Conservation (phyloP, 202 grass and related monocot species). For the Schoenoplectus tabernaemontani region DNA sequence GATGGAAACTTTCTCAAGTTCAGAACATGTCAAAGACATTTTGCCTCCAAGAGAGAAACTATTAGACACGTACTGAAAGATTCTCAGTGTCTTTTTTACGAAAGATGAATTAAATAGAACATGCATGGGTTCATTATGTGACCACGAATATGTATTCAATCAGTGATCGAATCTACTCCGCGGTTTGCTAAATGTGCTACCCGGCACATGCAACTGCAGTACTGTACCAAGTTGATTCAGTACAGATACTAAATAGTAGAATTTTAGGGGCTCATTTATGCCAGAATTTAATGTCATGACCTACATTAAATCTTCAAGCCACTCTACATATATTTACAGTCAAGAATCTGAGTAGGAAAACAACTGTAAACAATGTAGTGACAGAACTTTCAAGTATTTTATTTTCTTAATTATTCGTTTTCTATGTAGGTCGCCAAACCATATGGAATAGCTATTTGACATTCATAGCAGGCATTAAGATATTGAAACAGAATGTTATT, state of each 20-base stretch:
- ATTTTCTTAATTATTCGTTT: background rate
- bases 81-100: conserved; percentile 14
- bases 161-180: background rate
- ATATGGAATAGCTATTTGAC: background rate
- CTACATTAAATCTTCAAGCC: background rate
- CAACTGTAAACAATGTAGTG: background rate
- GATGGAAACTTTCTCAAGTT: conserved; percentile 39
- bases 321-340: background rate
- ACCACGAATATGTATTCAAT: background rate
- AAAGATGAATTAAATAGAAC: conserved; percentile 18
- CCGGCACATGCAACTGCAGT: conserved; percentile 7
- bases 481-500: background rate
- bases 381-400: background rate
- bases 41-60: conserved; percentile 37
- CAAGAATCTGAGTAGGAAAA: background rate
- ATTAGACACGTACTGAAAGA: conserved; percentile 19
- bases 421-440: background rate
- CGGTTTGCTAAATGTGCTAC: background rate
- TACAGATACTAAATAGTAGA: background rate
- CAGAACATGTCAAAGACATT: conserved; percentile 28
- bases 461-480: background rate
- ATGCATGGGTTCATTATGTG: background rate
- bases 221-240: background rate
- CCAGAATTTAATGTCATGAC: conserved; percentile 3
- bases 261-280: background rate